These are phyloP conservation scores for Xerocomus amazonicus DNA, from an alignment of 1,284 basidiomycete genomes.

Conservation along the genomic window DNA sequence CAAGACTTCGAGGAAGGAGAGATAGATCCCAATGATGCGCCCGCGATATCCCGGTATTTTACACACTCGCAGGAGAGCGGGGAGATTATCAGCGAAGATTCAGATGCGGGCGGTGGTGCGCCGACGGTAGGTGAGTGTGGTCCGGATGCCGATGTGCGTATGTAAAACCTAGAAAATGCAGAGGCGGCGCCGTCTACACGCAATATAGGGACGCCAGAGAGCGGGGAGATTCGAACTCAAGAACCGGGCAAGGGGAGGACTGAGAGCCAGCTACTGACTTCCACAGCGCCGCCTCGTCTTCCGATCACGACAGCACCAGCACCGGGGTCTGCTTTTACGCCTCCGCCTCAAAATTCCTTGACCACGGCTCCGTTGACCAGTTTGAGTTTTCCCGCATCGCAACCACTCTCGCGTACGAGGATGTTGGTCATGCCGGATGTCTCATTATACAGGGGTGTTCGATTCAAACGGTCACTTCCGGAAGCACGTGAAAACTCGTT, in stretches of 20 bases:
- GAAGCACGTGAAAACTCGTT: conserved; percentile 20
- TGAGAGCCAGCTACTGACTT: neutral
- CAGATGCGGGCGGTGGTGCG: neutral
- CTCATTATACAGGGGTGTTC: conserved; percentile 21
- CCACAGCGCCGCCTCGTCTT: neutral
- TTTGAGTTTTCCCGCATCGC: conserved; percentile 3
- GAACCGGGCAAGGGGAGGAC: neutral
- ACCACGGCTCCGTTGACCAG: neutral
- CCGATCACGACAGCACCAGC: neutral
- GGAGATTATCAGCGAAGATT: conserved; percentile 17
- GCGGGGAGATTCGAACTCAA: neutral
- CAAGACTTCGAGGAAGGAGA: conserved; percentile 23
- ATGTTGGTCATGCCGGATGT: conserved; percentile 23
- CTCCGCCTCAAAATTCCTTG: neutral
- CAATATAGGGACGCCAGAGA: neutral
- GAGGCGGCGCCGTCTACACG: neutral
- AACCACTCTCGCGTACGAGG: neutral
- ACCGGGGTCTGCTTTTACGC: neutral
- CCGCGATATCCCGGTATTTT: neutral
- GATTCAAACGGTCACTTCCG: conserved; percentile 17
- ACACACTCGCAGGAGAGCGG: conserved; percentile 13
- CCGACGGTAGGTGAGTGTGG: neutral
- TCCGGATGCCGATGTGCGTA: neutral
- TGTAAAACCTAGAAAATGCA: neutral
- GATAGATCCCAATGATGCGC: conserved; percentile 7